Base-by-base conservation (phyloP, 2,329 filamentous ascomycete species). In the Arachnomyces sp. region DNA sequence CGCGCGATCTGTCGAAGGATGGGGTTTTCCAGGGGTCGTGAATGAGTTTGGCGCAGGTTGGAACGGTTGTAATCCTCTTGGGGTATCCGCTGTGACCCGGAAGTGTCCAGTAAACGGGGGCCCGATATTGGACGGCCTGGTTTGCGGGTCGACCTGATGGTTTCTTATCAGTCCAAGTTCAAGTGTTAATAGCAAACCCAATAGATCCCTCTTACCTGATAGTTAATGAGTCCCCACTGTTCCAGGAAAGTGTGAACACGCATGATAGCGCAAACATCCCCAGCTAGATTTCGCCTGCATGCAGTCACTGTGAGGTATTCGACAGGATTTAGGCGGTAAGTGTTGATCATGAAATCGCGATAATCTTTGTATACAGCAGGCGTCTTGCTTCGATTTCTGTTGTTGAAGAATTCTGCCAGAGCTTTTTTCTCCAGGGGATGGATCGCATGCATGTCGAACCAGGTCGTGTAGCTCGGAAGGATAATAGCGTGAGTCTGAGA, bases 261-360 rank as follows among this genome's bases (percentile, higher is more conserved):
- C 92, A 98, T 98, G 53, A 98, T 98, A 30, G 92, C 90, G 68
- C 92, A 98, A 25, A 98, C 92, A 65, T 98, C 92, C 49, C 92
- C 92, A 15, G 92, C 92, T 57, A 98, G 68, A 62, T 98, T 98
- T 51, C 92, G 79, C 48, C 92, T 78, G 61, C 92, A 98, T 37
- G 92, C 92, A 8, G 92, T 98, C 40, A 98, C 90, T 4, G 92
- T 98, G 40, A 98, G 74, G 58, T 98, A 98, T 63, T 98, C 92
- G 39, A 88, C 77, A 4, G 92, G 92, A 60, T 96, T 98, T 42
- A 98, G 71, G 29, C 92, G 83, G 66, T 98, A 98, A 11, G 92
- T 96, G 69, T 98, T 98, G 69, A 98, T 88, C 92, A 98, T 98
- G 60, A 98, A 98, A 60, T 98, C 92, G 52, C 92, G 83, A 66